Evolutionary conservation across 352 stramenopile species (phyloP).

Genomic region (Achlya hypogyna): DNA sequence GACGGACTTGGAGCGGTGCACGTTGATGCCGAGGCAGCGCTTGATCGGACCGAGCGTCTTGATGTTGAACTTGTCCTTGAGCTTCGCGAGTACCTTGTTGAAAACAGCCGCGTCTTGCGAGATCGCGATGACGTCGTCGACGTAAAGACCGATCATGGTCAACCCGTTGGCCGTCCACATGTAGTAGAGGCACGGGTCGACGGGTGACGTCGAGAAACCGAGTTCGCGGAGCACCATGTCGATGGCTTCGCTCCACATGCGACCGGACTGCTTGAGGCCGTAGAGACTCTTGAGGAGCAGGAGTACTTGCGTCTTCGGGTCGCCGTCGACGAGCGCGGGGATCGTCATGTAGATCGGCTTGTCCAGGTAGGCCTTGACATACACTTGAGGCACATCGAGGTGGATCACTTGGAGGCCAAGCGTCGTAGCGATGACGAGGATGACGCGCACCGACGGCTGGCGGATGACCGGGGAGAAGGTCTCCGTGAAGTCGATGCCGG

Average conservation of each 20-base stretch:
- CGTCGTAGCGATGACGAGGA: constrained; percentile 14
- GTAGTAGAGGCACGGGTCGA: constrained; percentile 27
- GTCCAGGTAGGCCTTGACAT: constrained; percentile 26
- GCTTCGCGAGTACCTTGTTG: constrained; percentile 18
- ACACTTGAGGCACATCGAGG: constrained; percentile 30
- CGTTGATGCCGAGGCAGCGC: constrained; percentile 27
- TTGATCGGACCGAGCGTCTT: constrained; percentile 25
- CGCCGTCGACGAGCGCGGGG: neutral
- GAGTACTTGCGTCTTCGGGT: constrained; percentile 6
- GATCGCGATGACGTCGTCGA: constrained; percentile 27
- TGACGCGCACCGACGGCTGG: constrained; percentile 13
- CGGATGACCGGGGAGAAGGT: constrained; percentile 27
- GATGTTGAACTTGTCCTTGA: constrained; percentile 19
- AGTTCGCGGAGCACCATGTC: constrained; percentile 22
- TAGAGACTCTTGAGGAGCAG: constrained; percentile 25
- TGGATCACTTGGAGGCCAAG: constrained; percentile 9
- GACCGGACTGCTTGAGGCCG: constrained; percentile 26
- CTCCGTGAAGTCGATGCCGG: constrained; percentile 29
- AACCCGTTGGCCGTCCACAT: neutral
- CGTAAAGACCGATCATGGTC: constrained; percentile 17
- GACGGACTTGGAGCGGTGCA: constrained; percentile 13
- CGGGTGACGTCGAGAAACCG: constrained; percentile 21
- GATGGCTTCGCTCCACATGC: constrained; percentile 26
- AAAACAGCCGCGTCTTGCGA: neutral
- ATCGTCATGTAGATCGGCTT: constrained; percentile 23